Conservation (phyloP, 345 rosid genomes). For the Populus tremula region DNA sequence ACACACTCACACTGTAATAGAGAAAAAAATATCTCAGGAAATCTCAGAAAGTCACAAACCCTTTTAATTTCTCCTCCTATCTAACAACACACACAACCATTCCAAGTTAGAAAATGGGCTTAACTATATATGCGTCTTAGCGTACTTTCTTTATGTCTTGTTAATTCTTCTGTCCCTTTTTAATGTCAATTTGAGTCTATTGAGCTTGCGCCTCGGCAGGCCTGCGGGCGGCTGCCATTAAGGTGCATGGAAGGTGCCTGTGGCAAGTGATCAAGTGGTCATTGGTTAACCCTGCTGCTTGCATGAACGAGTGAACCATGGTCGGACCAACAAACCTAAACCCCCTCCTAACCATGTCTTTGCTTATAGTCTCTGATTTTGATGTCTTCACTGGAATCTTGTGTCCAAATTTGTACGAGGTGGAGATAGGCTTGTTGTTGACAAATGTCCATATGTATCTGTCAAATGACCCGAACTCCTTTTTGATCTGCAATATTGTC, state of each 20-base stretch:
- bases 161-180: neutral
- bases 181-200: neutral
- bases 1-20: slow-evolving; percentile 3
- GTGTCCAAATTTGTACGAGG: slow-evolving; percentile 53
- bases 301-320: slow-evolving; percentile 66
- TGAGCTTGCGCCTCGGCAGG: neutral
- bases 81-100: slow-evolving; percentile 13
- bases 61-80: neutral
- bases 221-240: slow-evolving; percentile 21
- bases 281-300: slow-evolving; percentile 63
- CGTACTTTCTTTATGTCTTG: neutral
- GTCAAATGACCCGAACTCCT: slow-evolving; percentile 50
- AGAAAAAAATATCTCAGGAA: neutral
- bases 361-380: slow-evolving; percentile 67
- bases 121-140: neutral
- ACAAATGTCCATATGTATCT: slow-evolving; percentile 60
- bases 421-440: slow-evolving; percentile 48
- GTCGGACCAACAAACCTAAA: slow-evolving; percentile 62
- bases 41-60: slow-evolving; percentile 4
- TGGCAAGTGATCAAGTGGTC: slow-evolving; percentile 60
- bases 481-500: slow-evolving; percentile 32
- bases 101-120: slow-evolving; percentile 17
- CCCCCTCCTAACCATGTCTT: slow-evolving; percentile 68
- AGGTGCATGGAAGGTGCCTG: slow-evolving; percentile 38
- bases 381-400: slow-evolving; percentile 67